These are phyloP conservation scores for Curvularia hawaiiensis DNA, from an alignment of 2,329 filamentous ascomycete genomes.

Conservation along the genomic window DNA sequence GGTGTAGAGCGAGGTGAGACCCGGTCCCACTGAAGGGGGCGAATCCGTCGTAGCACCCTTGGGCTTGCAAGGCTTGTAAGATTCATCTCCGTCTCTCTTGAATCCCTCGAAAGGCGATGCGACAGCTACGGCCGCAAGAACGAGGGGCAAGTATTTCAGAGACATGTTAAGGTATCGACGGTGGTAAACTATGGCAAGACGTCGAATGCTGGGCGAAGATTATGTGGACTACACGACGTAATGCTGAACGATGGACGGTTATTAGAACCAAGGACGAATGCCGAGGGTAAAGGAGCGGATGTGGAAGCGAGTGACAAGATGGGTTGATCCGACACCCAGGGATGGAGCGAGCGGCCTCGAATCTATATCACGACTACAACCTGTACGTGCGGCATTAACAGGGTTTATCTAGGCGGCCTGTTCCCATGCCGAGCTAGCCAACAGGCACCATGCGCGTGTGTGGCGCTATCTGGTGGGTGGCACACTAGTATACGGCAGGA, in stretches of 20 bases:
- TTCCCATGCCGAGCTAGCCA: constrained; percentile 4
- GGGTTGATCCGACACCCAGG: not conserved
- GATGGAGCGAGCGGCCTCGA: constrained; percentile 4
- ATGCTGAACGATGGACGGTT: constrained; percentile 13
- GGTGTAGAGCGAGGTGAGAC: constrained; percentile 43
- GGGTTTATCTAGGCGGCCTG: constrained; percentile 7
- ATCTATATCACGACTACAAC: constrained; percentile 9
- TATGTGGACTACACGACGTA: constrained; percentile 8
- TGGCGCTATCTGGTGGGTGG: not conserved
- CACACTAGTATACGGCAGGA: constrained; percentile 4
- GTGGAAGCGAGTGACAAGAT: constrained; percentile 9
- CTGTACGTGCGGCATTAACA: constrained; percentile 6
- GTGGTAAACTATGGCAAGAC: not conserved
- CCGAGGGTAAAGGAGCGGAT: constrained; percentile 12
- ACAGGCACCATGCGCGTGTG: constrained; percentile 10
- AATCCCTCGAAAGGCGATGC: constrained; percentile 30
- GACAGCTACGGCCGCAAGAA: constrained; percentile 29
- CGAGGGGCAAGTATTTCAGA: constrained; percentile 30
- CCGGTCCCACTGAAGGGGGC: constrained; percentile 41
- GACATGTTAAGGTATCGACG: constrained; percentile 25
- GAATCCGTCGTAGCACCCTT: constrained; percentile 39
- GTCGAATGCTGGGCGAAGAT: not conserved
- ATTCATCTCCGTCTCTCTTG: constrained; percentile 32
- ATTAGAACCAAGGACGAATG: constrained; percentile 6
- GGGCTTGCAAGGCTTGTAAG: constrained; percentile 45